Base-by-base conservation (phyloP, 768 basidiomycete species). In the Hydnomerulius pinastri region DNA sequence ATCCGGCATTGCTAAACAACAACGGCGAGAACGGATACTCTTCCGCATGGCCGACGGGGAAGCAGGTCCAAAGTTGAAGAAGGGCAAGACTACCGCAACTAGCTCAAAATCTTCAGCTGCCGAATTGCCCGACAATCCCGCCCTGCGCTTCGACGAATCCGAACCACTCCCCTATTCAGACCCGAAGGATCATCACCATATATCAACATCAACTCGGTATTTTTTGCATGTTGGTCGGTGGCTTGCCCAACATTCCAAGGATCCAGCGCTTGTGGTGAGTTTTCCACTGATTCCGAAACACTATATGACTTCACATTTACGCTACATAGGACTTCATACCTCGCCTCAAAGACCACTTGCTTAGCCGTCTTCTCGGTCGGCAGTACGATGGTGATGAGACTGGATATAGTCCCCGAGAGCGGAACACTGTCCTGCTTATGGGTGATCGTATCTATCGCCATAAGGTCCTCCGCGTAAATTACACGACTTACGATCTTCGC, bases 401-500 rank as follows among this genome's bases (percentile, higher is more conserved):
- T 0, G 21, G 51, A 66, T 50, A 53, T 50, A 59, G 59, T 3
- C 37, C 37, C 1, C 40, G 24, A 3, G 50, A 77, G 3, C 57
- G 48, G 11, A 40, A 46, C 24, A 23, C 2, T 1, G 27, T 77
- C 0, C 15, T 50, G 0, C 46, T 70, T 4, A 36, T 59, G 0
- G 56, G 61, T 4, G 55, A 71, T 18, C 42, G 38, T 1, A 53
- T 71, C 2, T 71, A 65, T 12, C 15, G 20, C 0, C 68, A 71
- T 50, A 68, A 65, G 10, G 57, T 59, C 0, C 23, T 67, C 0
- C 51, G 42, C 0, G 11, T 71, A 27, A 69, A 69, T 30, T 71
- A 67, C 21, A 70, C 68, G 0, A 66, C 57, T 0, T 71, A 68
- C 15, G 60, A 70, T 24, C 51, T 69, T 6, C 43, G 46, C 6